Evolutionary conservation across 805 yeast species (phyloP), one percentile per base, ranked within the genome.

Genomic region (Blastobotrys parvus): DNA sequence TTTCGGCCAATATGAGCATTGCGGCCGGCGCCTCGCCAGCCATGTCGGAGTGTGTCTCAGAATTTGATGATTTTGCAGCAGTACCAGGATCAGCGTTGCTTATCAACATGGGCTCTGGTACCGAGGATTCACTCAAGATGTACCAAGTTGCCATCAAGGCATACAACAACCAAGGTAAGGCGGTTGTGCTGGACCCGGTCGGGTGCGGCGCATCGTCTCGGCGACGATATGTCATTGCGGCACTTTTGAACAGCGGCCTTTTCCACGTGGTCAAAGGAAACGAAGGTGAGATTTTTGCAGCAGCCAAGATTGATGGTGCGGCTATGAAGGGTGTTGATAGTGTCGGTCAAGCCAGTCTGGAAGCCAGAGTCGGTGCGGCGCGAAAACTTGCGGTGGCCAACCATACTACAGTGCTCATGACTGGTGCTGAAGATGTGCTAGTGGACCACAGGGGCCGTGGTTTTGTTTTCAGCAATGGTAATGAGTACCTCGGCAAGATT

Each of bases 171-270:
- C 52, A 59, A 11, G 74, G 74, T 2, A 68, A 71, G 36, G 89
- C 85, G 3, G 72, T 88, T 25, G 75, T 88, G 0, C 80, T 82
- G 51, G 97, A 88, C 59, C 97, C 96, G 0, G 95, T 88, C n/a
- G 97, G 88, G 0, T 86, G 81, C 32, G 95, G 95, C 21, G 95
- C 96, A 0, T 71, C 95, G 0, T 44, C 55, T 3, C 71, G 75
- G 3, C 69, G 97, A 45, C 64, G 65, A 32, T 54, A 61, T 2
- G 65, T 77, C 15, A 73, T 78, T 41, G 58, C 65, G 21, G 56
- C 58, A 0, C 52, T 87, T 7, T 59, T 88, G 25, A 68, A 78
- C 30, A 59, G 68, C 10, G 87, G 86, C 1, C 36, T 73, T 70
- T 53, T 71, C 69, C 48, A 66, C 75, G 23, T 87, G 21, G 78